phyloP scores from a whole-genome alignment of 2,329 filamentous ascomycete species.

The Diaporthe vaccinii region DNA sequence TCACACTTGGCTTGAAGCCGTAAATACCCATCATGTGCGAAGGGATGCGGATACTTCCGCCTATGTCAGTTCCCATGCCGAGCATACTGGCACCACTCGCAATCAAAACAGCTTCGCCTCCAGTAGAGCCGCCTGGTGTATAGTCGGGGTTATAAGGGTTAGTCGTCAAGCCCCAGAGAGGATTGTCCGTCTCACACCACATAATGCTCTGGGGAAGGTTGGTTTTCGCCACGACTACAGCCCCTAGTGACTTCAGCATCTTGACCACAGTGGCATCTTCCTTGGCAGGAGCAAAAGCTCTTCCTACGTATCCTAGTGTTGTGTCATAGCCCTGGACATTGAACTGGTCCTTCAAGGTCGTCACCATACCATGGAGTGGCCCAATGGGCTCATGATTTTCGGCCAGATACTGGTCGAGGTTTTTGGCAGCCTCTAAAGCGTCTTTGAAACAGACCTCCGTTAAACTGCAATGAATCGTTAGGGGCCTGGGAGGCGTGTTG shows the following conservation, averaged over 20 bases:
- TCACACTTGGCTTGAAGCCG: slow-evolving; percentile 61
- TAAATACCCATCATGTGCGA: slow-evolving; percentile 61
- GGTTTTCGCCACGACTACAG: slow-evolving; percentile 66
- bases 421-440: neutral
- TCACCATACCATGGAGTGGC: slow-evolving; percentile 34
- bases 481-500: rapidly evolving
- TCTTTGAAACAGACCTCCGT: slow-evolving; percentile 39
- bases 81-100: slow-evolving; percentile 56
- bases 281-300: slow-evolving; percentile 61
- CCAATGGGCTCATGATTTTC: slow-evolving; percentile 13
- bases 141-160: slow-evolving; percentile 58
- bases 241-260: slow-evolving; percentile 63
- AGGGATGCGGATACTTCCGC: slow-evolving; percentile 64
- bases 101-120: slow-evolving; percentile 59
- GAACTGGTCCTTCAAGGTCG: slow-evolving; percentile 69
- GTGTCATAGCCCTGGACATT: slow-evolving; percentile 69
- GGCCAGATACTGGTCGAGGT: slow-evolving; percentile 8
- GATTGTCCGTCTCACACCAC: slow-evolving; percentile 69
- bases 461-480: slow-evolving; percentile 5
- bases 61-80: slow-evolving; percentile 66
- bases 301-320: slow-evolving; percentile 70
- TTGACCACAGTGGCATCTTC: slow-evolving; percentile 63
- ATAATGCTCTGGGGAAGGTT: slow-evolving; percentile 61
- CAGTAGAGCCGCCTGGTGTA: slow-evolving; percentile 55
- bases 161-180: slow-evolving; percentile 63